Percentiles rank a stretch among this genome's conserved stretches.
These are phyloP conservation scores for Ceratocystis alfenasii DNA, from an alignment of 2,329 filamentous ascomycete genomes.

Conservation along the genomic window DNA sequence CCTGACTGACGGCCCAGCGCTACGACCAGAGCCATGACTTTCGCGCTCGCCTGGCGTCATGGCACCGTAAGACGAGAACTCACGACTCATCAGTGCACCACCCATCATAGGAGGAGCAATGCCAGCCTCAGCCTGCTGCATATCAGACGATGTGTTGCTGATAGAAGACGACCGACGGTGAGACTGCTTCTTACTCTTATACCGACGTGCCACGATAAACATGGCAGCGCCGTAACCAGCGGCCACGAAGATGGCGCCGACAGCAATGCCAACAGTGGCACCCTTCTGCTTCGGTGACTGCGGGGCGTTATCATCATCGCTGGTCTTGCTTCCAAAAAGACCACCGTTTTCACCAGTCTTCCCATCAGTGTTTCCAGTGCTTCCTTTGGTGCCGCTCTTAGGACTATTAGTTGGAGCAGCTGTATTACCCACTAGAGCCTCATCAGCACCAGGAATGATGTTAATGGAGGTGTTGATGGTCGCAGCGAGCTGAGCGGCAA, in stretches of 20 bases:
- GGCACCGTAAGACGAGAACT: slow-evolving; percentile 42
- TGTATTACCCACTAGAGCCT: slow-evolving; percentile 30
- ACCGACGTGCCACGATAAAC: slow-evolving; percentile 83
- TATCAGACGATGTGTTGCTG: slow-evolving; percentile 41
- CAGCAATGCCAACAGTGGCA: slow-evolving; percentile 57
- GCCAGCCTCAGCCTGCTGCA: slow-evolving; percentile 32
- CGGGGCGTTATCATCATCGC: slow-evolving; percentile 36
- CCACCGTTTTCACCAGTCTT: slow-evolving; percentile 13
- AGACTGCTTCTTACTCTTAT: slow-evolving; percentile 71
- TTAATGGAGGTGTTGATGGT: slow-evolving; percentile 79
- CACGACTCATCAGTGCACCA: slow-evolving; percentile 48
- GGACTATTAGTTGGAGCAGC: slow-evolving; percentile 28
- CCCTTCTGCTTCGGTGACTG: slow-evolving; percentile 49
- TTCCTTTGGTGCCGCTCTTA: background rate
- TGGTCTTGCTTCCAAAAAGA: slow-evolving; percentile 29
- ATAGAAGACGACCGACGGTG: slow-evolving; percentile 70
- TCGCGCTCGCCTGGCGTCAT: slow-evolving; percentile 39
- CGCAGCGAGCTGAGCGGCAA: slow-evolving; percentile 60
- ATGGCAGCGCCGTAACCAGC: slow-evolving; percentile 86
- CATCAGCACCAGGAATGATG: slow-evolving; percentile 40
- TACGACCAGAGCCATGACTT: slow-evolving; percentile 55
- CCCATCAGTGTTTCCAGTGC: slow-evolving; percentile 2
- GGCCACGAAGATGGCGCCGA: slow-evolving; percentile 65
- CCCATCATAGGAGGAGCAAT: slow-evolving; percentile 57
- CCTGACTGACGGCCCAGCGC: slow-evolving; percentile 42